Evolutionary conservation across 805 yeast genomes (phyloP), one percentile per base, ranked within the genome.

Genomic region (Wickerhamiella azymoides): DNA sequence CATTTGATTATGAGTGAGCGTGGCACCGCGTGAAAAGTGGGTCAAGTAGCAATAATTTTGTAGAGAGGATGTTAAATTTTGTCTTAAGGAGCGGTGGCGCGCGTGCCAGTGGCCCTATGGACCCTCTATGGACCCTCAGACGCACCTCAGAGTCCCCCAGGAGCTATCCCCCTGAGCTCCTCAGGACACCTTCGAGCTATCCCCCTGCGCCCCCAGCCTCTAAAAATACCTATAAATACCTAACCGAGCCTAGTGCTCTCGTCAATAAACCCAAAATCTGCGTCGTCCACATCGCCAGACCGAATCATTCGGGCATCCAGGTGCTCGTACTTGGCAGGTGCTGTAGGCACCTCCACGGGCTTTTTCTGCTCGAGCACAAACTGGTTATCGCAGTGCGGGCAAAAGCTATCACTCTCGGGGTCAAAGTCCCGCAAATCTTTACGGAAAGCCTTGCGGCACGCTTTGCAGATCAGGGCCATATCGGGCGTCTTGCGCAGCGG

Each of bases 321-420:
- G 28, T 43, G 39, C 25, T 45, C 21, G 10, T 46, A 27, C 21
- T 52, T 40, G 45, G 45, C 45, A 41, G 54, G 38, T 37, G 47
- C 36, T 45, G 48, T n/a, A 9, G 33, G 10, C 37, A 47, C 47
- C 19, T 45, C 51, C 18, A 14, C 44, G 1, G 53, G 49, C 3
- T 30, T 35, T 3, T 40, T 41, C 10, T 39, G 35, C 13, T 59
- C 60, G n/a, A 60, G 50, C 47, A 60, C 52, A 43, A 54, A 58
- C 49, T 55, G 57, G 43, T 57, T 59, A 41, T 60, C 64, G 39
- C 63, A 61, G 46, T 60, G 55, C 2, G 64, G 64, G 40, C 64
- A 61, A 49, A 49, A 61, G n/a, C 57, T 51, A 47, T 60, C 64
- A 2, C 61, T 38, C 30, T 61, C 64, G 14, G 52, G 38, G 45